Base-by-base conservation (phyloP, 495 filamentous ascomycete genomes). In the Tirmania nivea region DNA sequence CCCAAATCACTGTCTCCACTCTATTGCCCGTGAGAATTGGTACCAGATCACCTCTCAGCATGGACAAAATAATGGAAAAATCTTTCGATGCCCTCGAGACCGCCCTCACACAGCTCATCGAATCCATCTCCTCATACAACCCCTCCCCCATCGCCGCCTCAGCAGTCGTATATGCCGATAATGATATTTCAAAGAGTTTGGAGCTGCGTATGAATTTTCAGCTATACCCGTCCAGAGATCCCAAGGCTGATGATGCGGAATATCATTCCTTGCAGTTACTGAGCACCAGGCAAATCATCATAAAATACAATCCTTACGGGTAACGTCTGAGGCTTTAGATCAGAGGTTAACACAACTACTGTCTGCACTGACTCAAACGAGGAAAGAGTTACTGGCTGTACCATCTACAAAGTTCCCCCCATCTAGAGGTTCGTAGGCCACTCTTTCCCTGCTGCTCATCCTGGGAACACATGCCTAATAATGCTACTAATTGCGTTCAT, bases 91-190 rank as follows among this genome's bases (percentile, higher is more conserved):
- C 79, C 52, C 69, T 87, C 42, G 82, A 84, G 60, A 72, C 73
- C 53, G 77, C 79, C 6, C 69, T 89, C 25, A 70, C 71, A 11
- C 73, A 66, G 9, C 71, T 89, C 10, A 76, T 85, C 59, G 79
- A 83, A 62, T 84, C 83, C 1, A 81, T 89, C 45, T 69, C 80
- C 9, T 78, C 83, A 54, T 86, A 85, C 73, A 83, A 84, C 57
- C 84, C 84, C 34, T 80, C 77, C 10, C 66, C 75, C 6, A 62
- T 68, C 31, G 73, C 77, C 21, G 82, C 82, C 6, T 67, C 71
- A 20, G 76, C 81, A 35, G 73, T 89, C 17, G 67, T 80, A 7
- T 66, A 70, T n/a, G 84, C 81, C 45, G 82, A 89, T 57, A 69
- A 71, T 37, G 74, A 77, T 50, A 73, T 89, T 19, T 69, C 64